Conservation (phyloP, 2,329 filamentous ascomycete species). For the Colletotrichum tamarilloi region DNA sequence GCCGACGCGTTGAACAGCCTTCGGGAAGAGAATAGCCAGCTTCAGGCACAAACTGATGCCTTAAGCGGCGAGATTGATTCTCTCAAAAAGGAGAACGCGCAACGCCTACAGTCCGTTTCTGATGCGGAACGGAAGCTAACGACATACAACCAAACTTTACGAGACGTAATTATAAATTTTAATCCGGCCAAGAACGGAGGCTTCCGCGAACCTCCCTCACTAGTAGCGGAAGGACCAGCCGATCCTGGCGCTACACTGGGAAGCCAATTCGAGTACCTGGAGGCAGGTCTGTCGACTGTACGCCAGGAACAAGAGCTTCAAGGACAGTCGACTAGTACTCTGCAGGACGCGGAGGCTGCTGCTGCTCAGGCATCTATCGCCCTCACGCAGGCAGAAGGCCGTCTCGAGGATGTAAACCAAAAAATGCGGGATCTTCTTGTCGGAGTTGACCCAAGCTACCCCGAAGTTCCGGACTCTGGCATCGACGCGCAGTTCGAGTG, state of each 20-base stretch:
- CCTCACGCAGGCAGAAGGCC: constrained; percentile 59
- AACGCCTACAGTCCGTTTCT: constrained; percentile 63
- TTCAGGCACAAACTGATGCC: constrained; percentile 47
- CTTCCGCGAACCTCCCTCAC: constrained; percentile 55
- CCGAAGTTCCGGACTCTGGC: constrained; percentile 69
- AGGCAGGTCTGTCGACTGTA: constrained; percentile 72
- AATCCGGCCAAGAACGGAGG: constrained; percentile 66
- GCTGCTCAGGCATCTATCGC: constrained; percentile 39
- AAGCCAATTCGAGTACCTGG: constrained; percentile 77
- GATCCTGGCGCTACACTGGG: constrained; percentile 50
- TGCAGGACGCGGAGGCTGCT: constrained; percentile 40
- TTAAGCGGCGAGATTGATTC: constrained; percentile 49
- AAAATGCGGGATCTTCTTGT: constrained; percentile 71
- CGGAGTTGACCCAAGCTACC: constrained; percentile 58
- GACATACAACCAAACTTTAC: constrained; percentile 73
- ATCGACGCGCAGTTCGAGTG: constrained; percentile 77
- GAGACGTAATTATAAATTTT: constrained; percentile 73
- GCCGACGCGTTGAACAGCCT: constrained; percentile 46
- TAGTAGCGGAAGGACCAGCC: background rate
- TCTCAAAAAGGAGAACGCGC: constrained; percentile 47
- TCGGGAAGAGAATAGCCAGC: constrained; percentile 43
- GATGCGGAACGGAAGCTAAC: constrained; percentile 75
- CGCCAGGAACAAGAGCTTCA: constrained; percentile 65
- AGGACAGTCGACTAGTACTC: constrained; percentile 42
- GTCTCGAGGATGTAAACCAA: constrained; percentile 71